phyloP scores from a whole-genome alignment of 768 basidiomycete species.

The Fibroporia radiculosa region DNA sequence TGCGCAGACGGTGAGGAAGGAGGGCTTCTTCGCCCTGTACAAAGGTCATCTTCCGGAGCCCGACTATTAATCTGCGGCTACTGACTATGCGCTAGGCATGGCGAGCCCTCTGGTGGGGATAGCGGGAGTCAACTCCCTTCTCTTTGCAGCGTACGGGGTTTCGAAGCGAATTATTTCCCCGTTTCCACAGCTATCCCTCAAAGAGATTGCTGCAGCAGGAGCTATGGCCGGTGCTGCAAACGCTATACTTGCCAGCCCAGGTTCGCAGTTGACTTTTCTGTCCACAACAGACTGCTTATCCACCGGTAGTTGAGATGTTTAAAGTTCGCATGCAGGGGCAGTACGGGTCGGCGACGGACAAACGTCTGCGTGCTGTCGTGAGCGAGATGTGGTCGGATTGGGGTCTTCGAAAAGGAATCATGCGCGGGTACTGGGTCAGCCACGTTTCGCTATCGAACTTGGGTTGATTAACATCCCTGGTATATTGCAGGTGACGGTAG shows the following conservation, averaged over 20 bases:
- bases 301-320: conserved; percentile 82
- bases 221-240: conserved; percentile 91
- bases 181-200: conserved; percentile 74
- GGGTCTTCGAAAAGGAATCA: conserved; percentile 83
- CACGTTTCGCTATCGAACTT: conserved; percentile 11
- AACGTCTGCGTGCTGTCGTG: conserved; percentile 63
- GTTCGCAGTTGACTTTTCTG: conserved; percentile 25
- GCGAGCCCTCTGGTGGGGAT: conserved; percentile 86
- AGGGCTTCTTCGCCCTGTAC: conserved; percentile 90
- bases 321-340: conserved; percentile 98
- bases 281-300: neutral
- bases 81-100: conserved; percentile 52
- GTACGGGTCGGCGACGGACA: conserved; percentile 76
- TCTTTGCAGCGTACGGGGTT: conserved; percentile 86
- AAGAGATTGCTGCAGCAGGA: conserved; percentile 78
- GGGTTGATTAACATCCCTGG: neutral
- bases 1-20: conserved; percentile 68
- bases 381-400: conserved; percentile 82
- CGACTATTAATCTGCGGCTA: no score
- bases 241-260: conserved; percentile 86
- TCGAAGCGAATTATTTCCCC: conserved; percentile 83
- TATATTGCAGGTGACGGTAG: conserved; percentile 68
- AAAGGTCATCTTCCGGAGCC: conserved; percentile 66
- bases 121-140: conserved; percentile 90
- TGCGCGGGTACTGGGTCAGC: conserved; percentile 99